phyloP scores from a whole-genome alignment of 83 land plant genomes.

The Thuja plicata region DNA sequence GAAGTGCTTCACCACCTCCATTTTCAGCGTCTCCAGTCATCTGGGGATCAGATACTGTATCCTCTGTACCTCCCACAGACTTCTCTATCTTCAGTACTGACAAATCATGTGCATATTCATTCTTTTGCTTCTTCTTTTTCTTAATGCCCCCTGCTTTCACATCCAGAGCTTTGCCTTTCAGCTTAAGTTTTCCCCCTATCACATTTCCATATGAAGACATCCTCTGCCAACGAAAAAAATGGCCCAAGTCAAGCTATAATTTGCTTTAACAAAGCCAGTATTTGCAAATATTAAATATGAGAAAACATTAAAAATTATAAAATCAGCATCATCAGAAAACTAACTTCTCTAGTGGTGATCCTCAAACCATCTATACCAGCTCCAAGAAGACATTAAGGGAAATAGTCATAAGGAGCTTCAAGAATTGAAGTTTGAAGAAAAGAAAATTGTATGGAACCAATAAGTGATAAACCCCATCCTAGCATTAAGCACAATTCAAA shows the following conservation, averaged over 20 bases:
- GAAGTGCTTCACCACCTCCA: conserved; percentile 34
- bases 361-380: neutral
- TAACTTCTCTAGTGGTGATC: neutral
- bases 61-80: neutral
- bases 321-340: neutral
- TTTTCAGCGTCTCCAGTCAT: conserved; percentile 31
- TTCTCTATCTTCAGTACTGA: neutral
- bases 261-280: neutral
- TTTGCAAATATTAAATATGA: neutral
- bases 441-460: neutral
- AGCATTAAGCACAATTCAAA: neutral
- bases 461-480: neutral
- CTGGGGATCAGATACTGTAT: conserved; percentile 18
- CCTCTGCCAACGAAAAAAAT: conserved; percentile 4
- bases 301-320: neutral
- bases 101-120: conserved; percentile 24
- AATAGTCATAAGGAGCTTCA: neutral
- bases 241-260: neutral
- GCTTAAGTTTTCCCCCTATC: conserved; percentile 80
- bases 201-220: conserved; percentile 70
- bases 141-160: conserved; percentile 64
- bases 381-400: neutral
- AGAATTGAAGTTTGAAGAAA: neutral
- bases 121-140: conserved; percentile 74
- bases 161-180: conserved; percentile 88